Evolutionary conservation across 129 eudicot species (phyloP), one percentile per base, ranked within the genome.

Genomic region (Flaveria robusta): DNA sequence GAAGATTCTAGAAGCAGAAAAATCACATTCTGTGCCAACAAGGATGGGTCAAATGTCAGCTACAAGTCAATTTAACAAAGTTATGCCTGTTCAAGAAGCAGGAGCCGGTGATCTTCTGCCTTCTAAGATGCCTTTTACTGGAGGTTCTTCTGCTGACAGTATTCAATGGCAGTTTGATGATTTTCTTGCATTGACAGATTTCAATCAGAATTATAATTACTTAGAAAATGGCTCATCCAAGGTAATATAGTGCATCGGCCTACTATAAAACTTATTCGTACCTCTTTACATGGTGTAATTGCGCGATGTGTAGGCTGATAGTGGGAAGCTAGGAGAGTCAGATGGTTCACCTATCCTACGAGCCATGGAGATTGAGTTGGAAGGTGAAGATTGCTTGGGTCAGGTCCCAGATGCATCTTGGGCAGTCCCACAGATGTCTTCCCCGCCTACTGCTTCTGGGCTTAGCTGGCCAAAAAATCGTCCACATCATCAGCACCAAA

Each of bases 401-500:
- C 92, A 78, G 79, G 91, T 88, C 39, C 98, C 96, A 0, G 96
- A 93, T 19, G 59, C 82, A 10, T 82, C 88, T 9, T 87, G 97
- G 98, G 88, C 93, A 0, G 98, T 89, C 68, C 97, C 93, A 45
- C 85, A 89, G 76, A 62, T 88, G 12, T 74, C 84, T 65, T 94
- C 98, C 1, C 96, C 98, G 4, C 98, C 97, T 42, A 94, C 98
- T 31, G 93, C 93, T 37, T 88, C 97, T 1, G 98, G 97, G 49
- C 83, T 91, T 27, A 14, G 49, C 78, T 90, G 98, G 98, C 82
- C 90, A 23, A 86, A 79, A 47, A 76, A 26, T 29, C 45, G 70
- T 47, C 77, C 76, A 49, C 70, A 54, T 26, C 71, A 78, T 43
- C 87, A 83, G 50, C 74, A 42, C 70, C 83, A 29, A 9, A 41